Evolutionary conservation across 2,329 filamentous ascomycete species (phyloP), one percentile per base, ranked within the genome.

Genomic region (Fusarium illudens): DNA sequence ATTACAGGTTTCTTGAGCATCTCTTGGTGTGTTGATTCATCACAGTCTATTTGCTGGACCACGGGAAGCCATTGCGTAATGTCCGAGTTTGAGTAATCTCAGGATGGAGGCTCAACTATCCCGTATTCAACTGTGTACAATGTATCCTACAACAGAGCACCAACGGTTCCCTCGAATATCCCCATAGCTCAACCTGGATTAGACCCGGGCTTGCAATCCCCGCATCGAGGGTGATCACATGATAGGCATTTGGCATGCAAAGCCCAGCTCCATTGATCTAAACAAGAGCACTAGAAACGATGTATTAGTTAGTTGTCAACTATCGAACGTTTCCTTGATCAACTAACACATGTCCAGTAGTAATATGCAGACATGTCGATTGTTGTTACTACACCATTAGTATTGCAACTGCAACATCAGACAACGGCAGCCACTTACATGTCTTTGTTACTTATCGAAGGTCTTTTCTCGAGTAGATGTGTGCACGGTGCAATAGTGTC

Each of bases 171-270:
- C 25, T 42, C 37, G 25, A 15, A 42, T 9, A 25, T 8, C 25
- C 13, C 20, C n/a, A 39, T 7, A 12, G 15, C 20, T 25, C 19
- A 25, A n/a, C 37, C 37, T 25, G 19, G 13, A 20, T n/a, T n/a
- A 10, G 13, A 25, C 20, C 9, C 1, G n/a, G n/a, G n/a, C n/a
- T n/a, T 36, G 5, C 60, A 63, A 13, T 2, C 10, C 3, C 2
- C n/a, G 33, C 60, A 63, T 34, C 60, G 60, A 19, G 25, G 9
- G 30, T 62, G 58, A 2, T 57, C 13, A 6, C 37, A 42, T 10
- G 2, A 39, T n/a, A 25, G 15, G 37, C 37, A 42, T 11, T 42
- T 7, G 5, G 39, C 9, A 44, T 17, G 4, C 39, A 44, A 27
- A 2, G 39, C 3, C 39, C 39, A 44, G 9, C 10, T 44, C 39